A percentile compares a stretch with the other conserved stretches of the same genome.
phyloP scores from a whole-genome alignment of 2,329 filamentous ascomycete species.

The Alternaria tenuissima region DNA sequence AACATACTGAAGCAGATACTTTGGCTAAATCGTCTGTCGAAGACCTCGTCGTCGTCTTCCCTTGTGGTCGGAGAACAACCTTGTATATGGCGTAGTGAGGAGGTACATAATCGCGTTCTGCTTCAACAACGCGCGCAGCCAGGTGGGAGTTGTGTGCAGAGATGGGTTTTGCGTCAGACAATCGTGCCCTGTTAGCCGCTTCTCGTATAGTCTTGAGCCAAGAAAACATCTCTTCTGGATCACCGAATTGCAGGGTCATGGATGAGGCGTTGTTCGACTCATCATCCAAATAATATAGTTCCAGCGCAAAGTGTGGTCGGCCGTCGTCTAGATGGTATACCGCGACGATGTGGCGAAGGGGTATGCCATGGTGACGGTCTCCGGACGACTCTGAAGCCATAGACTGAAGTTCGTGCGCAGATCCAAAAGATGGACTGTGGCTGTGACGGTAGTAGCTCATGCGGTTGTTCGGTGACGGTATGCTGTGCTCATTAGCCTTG shows the following conservation, averaged over 20 bases:
- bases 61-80: conserved; percentile 69
- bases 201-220: conserved; percentile 71
- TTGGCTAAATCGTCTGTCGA: conserved; percentile 74
- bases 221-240: conserved; percentile 69
- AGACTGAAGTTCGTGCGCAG: conserved; percentile 68
- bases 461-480: conserved; percentile 49
- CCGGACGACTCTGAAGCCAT: conserved; percentile 58
- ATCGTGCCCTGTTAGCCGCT: conserved; percentile 64
- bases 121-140: conserved; percentile 68
- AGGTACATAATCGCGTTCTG: conserved; percentile 73
- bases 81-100: conserved; percentile 73
- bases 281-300: conserved; percentile 74
- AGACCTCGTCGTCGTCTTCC: conserved; percentile 63
- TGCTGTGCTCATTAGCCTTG: conserved; percentile 33
- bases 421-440: conserved; percentile 66
- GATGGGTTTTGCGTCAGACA: conserved; percentile 61
- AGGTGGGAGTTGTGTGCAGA: conserved; percentile 69
- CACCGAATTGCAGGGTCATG: conserved; percentile 70
- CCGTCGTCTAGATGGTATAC: conserved; percentile 73
- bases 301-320: conserved; percentile 70
- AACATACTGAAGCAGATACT: conserved; percentile 69
- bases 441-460: conserved; percentile 62
- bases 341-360: conserved; percentile 71
- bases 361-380: conserved; percentile 65
- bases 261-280: conserved; percentile 67